Conservation (phyloP, 805 yeast species). For the Wickerhamomyces pijperi region DNA sequence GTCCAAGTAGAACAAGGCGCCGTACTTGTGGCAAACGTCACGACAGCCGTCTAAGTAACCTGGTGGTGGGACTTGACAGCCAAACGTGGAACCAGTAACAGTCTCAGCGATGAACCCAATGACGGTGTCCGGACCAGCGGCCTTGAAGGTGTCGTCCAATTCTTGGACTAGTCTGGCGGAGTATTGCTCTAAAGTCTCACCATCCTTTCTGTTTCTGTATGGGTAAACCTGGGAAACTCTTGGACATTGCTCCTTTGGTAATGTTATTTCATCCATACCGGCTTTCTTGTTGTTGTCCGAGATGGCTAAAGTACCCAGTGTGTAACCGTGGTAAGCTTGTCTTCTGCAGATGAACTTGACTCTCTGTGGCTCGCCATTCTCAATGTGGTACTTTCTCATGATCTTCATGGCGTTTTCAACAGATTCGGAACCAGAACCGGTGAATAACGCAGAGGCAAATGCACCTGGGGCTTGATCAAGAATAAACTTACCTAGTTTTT, state of each 20-base stretch:
- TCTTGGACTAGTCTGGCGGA: slow-evolving; percentile 23
- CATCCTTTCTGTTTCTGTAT: slow-evolving; percentile 11
- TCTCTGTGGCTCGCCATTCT: slow-evolving; percentile 26
- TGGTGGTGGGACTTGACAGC: slow-evolving; percentile 25
- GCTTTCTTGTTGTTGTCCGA: slow-evolving; percentile 24
- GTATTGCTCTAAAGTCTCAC: slow-evolving; percentile 25
- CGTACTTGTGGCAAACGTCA: slow-evolving; percentile 33
- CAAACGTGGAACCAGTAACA: slow-evolving; percentile 29
- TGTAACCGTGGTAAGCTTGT: slow-evolving; percentile 33
- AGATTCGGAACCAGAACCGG: slow-evolving; percentile 51
- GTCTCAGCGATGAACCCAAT: slow-evolving; percentile 30
- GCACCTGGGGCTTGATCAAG: slow-evolving; percentile 29
- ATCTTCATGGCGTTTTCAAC: slow-evolving; percentile 50
- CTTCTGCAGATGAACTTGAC: slow-evolving; percentile 27
- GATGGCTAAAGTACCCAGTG: slow-evolving; percentile 29
- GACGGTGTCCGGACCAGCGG: slow-evolving; percentile 26
- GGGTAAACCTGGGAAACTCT: slow-evolving; percentile 10
- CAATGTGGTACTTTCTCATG: slow-evolving; percentile 29
- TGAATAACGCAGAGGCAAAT: slow-evolving; percentile 26
- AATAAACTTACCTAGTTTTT: slow-evolving; percentile 26
- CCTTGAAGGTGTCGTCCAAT: slow-evolving; percentile 25
- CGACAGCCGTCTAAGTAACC: slow-evolving; percentile 31
- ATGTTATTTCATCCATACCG: slow-evolving; percentile 15
- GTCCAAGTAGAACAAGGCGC: slow-evolving; percentile 32
- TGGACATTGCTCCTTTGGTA: slow-evolving; percentile 2